Evolutionary conservation across 2,329 filamentous ascomycete species (phyloP).

Genomic region (Ilyonectria destructans): DNA sequence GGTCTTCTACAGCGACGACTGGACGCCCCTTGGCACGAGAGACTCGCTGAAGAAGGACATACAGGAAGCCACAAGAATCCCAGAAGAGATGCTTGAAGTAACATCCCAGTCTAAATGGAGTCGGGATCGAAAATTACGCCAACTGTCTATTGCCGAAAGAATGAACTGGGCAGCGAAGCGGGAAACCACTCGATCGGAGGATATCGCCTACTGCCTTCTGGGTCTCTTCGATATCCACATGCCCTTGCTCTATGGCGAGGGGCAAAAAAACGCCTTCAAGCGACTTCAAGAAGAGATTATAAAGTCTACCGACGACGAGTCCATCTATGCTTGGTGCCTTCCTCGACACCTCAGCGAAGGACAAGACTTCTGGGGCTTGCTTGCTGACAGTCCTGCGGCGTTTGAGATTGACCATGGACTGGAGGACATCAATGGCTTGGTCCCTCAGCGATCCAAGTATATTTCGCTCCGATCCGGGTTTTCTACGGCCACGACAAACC

Average conservation of each 20-base stretch:
- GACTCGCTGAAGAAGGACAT: constrained; percentile 41
- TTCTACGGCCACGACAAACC: constrained; percentile 43
- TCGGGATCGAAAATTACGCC: constrained; percentile 22
- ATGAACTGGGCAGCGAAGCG: constrained; percentile 53
- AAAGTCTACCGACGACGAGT: constrained; percentile 50
- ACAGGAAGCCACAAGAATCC: constrained; percentile 39
- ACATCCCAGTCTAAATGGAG: constrained; percentile 29
- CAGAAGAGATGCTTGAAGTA: constrained; percentile 36
- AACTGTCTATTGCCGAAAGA: constrained; percentile 47
- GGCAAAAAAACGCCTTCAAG: constrained; percentile 48
- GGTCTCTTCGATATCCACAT: constrained; percentile 55
- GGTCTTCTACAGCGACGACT: constrained; percentile 46
- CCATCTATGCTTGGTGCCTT: constrained; percentile 50
- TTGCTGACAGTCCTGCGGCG: constrained; percentile 47
- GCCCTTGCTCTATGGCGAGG: constrained; percentile 54
- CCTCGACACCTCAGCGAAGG: constrained; percentile 31
- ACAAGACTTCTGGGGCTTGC: constrained; percentile 48
- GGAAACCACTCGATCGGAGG: constrained; percentile 51
- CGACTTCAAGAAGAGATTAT: constrained; percentile 51
- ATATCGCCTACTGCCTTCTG: constrained; percentile 53
- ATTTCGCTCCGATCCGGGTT: constrained; percentile 43
- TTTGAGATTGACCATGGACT: constrained; percentile 44
- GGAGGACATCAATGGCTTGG: constrained; percentile 37
- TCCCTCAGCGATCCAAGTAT: constrained; percentile 44
- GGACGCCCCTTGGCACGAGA: constrained; percentile 40